Conservation (phyloP, 176 grass and related monocot genomes). For the Olyra latifolia region DNA sequence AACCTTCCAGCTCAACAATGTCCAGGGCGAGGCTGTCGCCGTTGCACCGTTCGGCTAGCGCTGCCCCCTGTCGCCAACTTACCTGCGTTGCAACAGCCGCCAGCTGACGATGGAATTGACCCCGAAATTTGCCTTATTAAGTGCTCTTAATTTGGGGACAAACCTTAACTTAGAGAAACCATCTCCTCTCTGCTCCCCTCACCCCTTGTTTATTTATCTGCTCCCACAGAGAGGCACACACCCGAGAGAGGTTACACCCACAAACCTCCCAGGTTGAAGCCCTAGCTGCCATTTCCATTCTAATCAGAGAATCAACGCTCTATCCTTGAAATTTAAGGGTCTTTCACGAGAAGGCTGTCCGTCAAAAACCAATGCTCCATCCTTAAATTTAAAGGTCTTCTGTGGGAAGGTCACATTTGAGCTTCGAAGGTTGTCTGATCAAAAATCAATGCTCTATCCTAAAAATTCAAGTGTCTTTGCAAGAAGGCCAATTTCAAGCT, state of each 20-base stretch:
- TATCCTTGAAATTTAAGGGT: too few species aligned
- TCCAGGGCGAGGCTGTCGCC: background rate
- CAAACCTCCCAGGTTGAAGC: too few species aligned
- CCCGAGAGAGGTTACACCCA: background rate
- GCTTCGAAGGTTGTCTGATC: too few species aligned
- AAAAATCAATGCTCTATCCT: too few species aligned
- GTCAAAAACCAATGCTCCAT: too few species aligned
- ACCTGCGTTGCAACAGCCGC: constrained; percentile 17
- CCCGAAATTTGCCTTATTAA: background rate
- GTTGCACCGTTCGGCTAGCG: background rate
- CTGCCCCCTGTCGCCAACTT: background rate
- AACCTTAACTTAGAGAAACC: constrained; percentile 14
- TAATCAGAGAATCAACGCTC: too few species aligned
- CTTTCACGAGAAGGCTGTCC: too few species aligned
- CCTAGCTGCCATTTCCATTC: too few species aligned
- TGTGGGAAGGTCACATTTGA: too few species aligned
- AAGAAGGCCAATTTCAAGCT: too few species aligned
- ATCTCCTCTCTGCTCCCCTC: background rate
- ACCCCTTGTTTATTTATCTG: background rate
- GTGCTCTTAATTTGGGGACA: background rate
- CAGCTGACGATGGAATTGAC: background rate
- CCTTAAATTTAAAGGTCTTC: too few species aligned
- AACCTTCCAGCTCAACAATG: background rate
- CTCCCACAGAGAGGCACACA: background rate
- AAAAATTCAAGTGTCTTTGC: too few species aligned